A percentile compares a stretch with the other conserved stretches of the same genome.
Evolutionary conservation across 2,329 filamentous ascomycete genomes (phyloP).

Genomic region (Pyrenochaeta sp.): DNA sequence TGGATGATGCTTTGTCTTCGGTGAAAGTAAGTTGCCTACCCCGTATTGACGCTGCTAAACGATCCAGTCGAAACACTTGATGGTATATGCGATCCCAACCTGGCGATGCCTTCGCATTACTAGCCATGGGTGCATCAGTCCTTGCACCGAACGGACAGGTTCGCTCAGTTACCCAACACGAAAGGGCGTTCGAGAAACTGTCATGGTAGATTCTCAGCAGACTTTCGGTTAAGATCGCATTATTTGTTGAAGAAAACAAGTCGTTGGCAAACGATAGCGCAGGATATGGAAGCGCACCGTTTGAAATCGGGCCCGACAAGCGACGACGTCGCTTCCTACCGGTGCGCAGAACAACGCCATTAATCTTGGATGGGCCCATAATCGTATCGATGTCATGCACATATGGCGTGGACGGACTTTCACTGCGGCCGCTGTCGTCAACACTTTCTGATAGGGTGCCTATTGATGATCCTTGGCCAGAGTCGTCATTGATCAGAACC

Average conservation of each 20-base stretch:
- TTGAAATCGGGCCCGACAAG: constrained; percentile 28
- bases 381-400: background rate
- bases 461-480: constrained; percentile 37
- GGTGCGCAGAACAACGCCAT: constrained; percentile 15
- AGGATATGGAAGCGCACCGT: constrained; percentile 27
- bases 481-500: constrained; percentile 26
- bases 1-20: constrained; percentile 57
- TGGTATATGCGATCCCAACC: constrained; percentile 62
- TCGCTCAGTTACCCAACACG: constrained; percentile 63
- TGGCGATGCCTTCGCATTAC: constrained; percentile 46
- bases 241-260: constrained; percentile 46
- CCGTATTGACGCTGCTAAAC: constrained; percentile 51
- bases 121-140: constrained; percentile 33
- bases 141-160: constrained; percentile 60
- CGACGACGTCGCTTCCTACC: constrained; percentile 37
- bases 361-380: constrained; percentile 6
- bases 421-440: constrained; percentile 19
- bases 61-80: constrained; percentile 60
- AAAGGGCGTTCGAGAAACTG: constrained; percentile 62
- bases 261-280: constrained; percentile 34
- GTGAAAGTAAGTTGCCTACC: constrained; percentile 52
- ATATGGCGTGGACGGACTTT: constrained; percentile 14
- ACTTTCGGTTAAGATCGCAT: constrained; percentile 53
- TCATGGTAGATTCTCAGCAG: constrained; percentile 63
- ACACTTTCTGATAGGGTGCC: constrained; percentile 31